These are phyloP conservation scores for Schwanniomyces vanrijiae DNA, from an alignment of 805 yeast genomes.

Conservation along the genomic window DNA sequence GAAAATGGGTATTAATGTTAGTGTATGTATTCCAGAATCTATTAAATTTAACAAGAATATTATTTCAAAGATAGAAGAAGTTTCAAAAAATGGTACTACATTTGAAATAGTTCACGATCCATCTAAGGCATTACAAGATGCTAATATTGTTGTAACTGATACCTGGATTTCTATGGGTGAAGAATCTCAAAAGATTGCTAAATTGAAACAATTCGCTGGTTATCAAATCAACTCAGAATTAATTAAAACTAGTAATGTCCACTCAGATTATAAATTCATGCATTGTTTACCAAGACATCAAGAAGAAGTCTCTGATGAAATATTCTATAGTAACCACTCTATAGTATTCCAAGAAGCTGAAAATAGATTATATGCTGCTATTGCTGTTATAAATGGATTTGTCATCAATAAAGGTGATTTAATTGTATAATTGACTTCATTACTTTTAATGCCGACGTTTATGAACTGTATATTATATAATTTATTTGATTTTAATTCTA, in stretches of 20 bases:
- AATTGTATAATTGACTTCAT: neutral
- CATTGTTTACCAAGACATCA: conserved; percentile 91
- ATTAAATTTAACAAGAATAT: conserved; percentile 59
- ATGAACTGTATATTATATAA: neutral
- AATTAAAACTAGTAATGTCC: conserved; percentile 56
- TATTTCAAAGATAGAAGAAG: conserved; percentile 47
- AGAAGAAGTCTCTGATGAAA: conserved; percentile 87
- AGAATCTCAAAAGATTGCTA: conserved; percentile 66
- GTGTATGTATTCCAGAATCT: conserved; percentile 75
- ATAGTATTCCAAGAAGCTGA: conserved; percentile 90
- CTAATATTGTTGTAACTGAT: conserved; percentile 84
- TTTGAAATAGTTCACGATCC: conserved; percentile 67
- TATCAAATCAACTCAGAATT: conserved; percentile 73
- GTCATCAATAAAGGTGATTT: conserved; percentile 73
- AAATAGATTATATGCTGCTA: conserved; percentile 88
- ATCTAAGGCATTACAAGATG: conserved; percentile 59
- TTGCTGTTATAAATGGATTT: conserved; percentile 82
- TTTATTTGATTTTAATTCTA: neutral
- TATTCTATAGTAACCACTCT: conserved; percentile 71
- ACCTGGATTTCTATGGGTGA: conserved; percentile 96
- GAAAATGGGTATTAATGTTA: conserved; percentile 71
- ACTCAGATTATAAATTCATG: conserved; percentile 77
- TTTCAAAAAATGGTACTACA: conserved; percentile 52
- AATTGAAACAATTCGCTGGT: conserved; percentile 73
- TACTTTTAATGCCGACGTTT: neutral